A percentile compares a stretch with the other conserved stretches of the same genome.
phyloP scores from a whole-genome alignment of 1,139 yeast species.

The Tardiomyces depauwii region DNA sequence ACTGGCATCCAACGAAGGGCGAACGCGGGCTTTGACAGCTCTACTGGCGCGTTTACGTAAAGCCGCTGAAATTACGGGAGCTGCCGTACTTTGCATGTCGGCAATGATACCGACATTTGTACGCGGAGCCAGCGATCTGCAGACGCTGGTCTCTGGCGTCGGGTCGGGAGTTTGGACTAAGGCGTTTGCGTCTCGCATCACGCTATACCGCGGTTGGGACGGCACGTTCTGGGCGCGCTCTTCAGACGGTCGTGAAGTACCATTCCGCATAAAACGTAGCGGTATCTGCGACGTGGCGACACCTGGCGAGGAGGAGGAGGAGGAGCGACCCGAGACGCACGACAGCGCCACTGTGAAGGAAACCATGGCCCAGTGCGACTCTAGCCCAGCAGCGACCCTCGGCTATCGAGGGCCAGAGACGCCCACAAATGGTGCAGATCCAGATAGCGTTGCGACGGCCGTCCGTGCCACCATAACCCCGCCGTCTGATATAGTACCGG shows the following conservation, averaged over 20 bases:
- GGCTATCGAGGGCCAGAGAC: too few species aligned
- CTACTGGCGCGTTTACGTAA: constrained; percentile 7
- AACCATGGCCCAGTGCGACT: too few species aligned
- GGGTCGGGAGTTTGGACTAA: constrained; percentile 11
- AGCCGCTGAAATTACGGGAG: constrained; percentile 1
- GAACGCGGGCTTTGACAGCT: constrained; percentile 6
- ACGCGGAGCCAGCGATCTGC: not conserved
- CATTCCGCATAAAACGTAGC: not conserved
- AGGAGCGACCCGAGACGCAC: too few species aligned
- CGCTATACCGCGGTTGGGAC: constrained; percentile 8
- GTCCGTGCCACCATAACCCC: too few species aligned
- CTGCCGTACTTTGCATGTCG: not conserved
- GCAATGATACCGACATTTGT: not conserved
- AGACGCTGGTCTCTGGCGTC: constrained; percentile 7
- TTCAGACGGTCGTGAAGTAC: not conserved
- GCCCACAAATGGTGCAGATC: too few species aligned
- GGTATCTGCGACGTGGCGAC: not conserved
- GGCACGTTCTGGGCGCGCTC: not conserved
- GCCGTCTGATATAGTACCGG: too few species aligned
- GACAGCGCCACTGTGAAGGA: too few species aligned
- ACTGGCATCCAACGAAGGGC: not conserved
- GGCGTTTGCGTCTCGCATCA: constrained; percentile 6
- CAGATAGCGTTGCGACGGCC: too few species aligned
- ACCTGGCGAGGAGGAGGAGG: too few species aligned
- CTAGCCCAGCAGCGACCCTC: too few species aligned